These are phyloP conservation scores for Clavariopsis aquatica DNA, from an alignment of 495 filamentous ascomycete genomes.

Conservation along the genomic window DNA sequence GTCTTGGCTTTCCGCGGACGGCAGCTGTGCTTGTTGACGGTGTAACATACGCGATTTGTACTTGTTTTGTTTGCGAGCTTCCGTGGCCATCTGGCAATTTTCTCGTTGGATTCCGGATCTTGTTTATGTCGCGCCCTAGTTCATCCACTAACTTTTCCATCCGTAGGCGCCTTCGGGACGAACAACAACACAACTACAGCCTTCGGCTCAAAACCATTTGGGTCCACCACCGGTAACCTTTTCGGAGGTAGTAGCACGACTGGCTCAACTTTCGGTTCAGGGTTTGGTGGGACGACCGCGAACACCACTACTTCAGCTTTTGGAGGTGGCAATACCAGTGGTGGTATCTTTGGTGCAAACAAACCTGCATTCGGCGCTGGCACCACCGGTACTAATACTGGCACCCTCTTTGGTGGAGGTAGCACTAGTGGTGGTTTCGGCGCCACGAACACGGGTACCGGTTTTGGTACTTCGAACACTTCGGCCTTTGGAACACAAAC, in stretches of 20 bases:
- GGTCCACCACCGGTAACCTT: constrained; percentile 4
- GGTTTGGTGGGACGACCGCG: constrained; percentile 50
- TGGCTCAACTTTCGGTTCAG: constrained; percentile 39
- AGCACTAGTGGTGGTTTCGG: constrained; percentile 48
- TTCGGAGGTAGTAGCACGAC: constrained; percentile 29
- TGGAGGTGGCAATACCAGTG: constrained; percentile 48
- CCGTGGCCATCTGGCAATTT: background rate
- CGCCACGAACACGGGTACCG: constrained; percentile 41
- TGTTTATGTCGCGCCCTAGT: background rate
- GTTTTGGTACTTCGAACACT: constrained; percentile 54
- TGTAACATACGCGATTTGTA: too few species aligned
- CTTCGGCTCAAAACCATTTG: constrained; percentile 38
- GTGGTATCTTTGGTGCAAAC: constrained; percentile 53
- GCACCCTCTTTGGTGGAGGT: constrained; percentile 43
- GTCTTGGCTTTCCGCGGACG: constrained; percentile 10
- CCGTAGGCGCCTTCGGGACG: constrained; percentile 30
- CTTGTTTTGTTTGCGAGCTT: background rate
- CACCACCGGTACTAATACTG: constrained; percentile 44
- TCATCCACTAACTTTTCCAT: constrained; percentile 2
- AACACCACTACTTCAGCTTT: constrained; percentile 50
- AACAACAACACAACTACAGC: constrained; percentile 35
- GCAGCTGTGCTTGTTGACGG: background rate
- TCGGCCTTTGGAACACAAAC: constrained; percentile 32
- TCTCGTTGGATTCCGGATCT: background rate
- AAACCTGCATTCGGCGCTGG: constrained; percentile 37